These are phyloP conservation scores for Panellus pusillus DNA, from an alignment of 768 basidiomycete species.

Conservation along the genomic window DNA sequence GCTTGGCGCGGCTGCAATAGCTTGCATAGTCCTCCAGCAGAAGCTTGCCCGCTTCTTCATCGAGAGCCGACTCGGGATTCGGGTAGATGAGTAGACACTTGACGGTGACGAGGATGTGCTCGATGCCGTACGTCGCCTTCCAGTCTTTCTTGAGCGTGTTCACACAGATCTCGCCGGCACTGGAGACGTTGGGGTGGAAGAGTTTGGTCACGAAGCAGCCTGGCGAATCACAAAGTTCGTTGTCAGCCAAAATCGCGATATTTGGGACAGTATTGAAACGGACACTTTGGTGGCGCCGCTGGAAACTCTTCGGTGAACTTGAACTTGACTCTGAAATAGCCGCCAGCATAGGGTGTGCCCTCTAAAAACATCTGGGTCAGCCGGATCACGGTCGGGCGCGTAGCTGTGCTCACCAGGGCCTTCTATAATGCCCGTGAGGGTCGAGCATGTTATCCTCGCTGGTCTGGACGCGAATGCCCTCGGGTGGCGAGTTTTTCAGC, in stretches of 20 bases:
- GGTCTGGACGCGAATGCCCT: conserved; percentile 87
- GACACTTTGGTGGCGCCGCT: conserved; percentile 91
- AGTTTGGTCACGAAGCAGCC: conserved; percentile 94
- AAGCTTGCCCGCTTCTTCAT: conserved; percentile 94
- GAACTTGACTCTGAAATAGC: conserved; percentile 76
- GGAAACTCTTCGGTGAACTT: conserved; percentile 94
- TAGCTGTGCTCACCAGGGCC: conserved; percentile 71
- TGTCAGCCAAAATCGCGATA: too few relatives aligned
- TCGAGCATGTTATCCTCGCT: conserved; percentile 89
- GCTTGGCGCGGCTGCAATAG: too few relatives aligned
- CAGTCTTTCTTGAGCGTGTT: conserved; percentile 98
- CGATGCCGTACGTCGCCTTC: conserved; percentile 89
- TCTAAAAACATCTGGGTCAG: conserved; percentile 39
- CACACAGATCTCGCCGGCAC: conserved; percentile 90
- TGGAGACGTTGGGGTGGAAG: conserved; percentile 95
- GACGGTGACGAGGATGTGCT: conserved; percentile 87
- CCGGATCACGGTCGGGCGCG: conserved; percentile 21
- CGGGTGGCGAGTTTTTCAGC: conserved; percentile 80
- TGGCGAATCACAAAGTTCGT: conserved; percentile 37
- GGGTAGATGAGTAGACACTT: conserved; percentile 96
- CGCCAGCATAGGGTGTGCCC: conserved; percentile 67
- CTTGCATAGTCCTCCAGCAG: conserved; percentile 40
- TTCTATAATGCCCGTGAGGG: conserved; percentile 82
- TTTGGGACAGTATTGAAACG: conserved; percentile 23
- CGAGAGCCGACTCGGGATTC: conserved; percentile 93